These are phyloP conservation scores for Eucalyptus pumila DNA, from an alignment of 345 rosid species.

Conservation along the genomic window DNA sequence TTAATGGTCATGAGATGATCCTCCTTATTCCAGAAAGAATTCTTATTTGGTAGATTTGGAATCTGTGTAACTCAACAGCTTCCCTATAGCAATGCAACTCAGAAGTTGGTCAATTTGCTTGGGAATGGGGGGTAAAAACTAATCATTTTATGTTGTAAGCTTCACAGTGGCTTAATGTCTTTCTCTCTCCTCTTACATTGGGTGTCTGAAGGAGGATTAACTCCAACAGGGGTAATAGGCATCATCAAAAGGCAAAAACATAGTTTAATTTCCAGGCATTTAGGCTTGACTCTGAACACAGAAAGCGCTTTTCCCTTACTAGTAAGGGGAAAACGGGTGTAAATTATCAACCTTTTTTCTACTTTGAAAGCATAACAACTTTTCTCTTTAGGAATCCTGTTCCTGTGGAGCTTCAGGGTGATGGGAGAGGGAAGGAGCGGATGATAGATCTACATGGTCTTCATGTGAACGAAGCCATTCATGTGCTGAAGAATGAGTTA, in stretches of 20 bases:
- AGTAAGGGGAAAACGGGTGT: neutral
- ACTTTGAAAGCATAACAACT: neutral
- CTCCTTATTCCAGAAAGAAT: neutral
- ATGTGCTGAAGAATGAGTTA: conserved; percentile 75
- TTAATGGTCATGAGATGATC: neutral
- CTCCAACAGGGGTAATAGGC: neutral
- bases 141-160: neutral
- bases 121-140: neutral
- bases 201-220: neutral
- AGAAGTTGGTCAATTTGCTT: neutral
- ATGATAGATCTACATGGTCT: conserved; percentile 98
- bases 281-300: neutral
- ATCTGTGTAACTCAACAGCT: neutral
- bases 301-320: neutral
- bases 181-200: neutral
- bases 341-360: neutral
- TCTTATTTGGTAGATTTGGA: neutral
- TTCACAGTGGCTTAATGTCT: neutral
- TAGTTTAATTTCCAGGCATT: neutral
- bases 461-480: conserved; percentile 86
- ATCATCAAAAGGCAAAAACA: neutral
- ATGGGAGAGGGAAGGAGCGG: conserved; percentile 68
- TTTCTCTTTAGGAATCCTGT: conserved; percentile 55
- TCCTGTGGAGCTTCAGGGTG: conserved; percentile 38
- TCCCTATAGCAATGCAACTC: neutral